Conservation (phyloP, 805 yeast species). For the Teunomyces panamensis region DNA sequence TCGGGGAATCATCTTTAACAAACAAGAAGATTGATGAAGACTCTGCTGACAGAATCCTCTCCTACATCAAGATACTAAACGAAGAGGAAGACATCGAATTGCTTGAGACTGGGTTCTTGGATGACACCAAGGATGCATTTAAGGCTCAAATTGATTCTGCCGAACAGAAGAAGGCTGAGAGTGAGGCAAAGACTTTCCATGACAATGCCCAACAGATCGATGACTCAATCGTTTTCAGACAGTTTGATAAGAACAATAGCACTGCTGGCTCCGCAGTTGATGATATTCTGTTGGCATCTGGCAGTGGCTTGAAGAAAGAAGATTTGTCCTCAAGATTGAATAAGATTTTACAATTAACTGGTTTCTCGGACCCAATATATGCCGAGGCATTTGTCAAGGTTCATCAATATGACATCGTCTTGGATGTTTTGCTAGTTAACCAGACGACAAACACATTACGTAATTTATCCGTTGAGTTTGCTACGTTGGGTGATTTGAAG, state of each 20-base stretch:
- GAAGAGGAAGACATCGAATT: constrained; percentile 55
- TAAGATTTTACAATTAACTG: constrained; percentile 92
- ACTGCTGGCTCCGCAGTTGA: constrained; percentile 33
- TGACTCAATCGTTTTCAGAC: constrained; percentile 75
- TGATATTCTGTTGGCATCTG: constrained; percentile 58
- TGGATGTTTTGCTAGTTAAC: constrained; percentile 90
- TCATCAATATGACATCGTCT: constrained; percentile 94
- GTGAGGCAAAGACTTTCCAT: constrained; percentile 54
- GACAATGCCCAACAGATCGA: constrained; percentile 74
- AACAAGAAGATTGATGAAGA: constrained; percentile 89
- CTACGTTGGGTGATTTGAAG: constrained; percentile 92
- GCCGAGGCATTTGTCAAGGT: constrained; percentile 96
- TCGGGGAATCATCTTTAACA: constrained; percentile 70
- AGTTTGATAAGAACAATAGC: constrained; percentile 51
- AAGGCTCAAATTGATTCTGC: constrained; percentile 61
- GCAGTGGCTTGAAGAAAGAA: constrained; percentile 49
- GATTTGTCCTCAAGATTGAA: constrained; percentile 74
- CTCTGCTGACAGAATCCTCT: constrained; percentile 87
- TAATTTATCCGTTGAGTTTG: constrained; percentile 90
- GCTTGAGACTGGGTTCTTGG: constrained; percentile 71
- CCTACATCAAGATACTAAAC: constrained; percentile 78
- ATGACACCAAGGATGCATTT: constrained; percentile 85
- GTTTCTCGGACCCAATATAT: constrained; percentile 95
- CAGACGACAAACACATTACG: constrained; percentile 90
- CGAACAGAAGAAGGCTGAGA: constrained; percentile 55